Conservation (phyloP, 306 rosid species). For the Alnus rubra region DNA sequence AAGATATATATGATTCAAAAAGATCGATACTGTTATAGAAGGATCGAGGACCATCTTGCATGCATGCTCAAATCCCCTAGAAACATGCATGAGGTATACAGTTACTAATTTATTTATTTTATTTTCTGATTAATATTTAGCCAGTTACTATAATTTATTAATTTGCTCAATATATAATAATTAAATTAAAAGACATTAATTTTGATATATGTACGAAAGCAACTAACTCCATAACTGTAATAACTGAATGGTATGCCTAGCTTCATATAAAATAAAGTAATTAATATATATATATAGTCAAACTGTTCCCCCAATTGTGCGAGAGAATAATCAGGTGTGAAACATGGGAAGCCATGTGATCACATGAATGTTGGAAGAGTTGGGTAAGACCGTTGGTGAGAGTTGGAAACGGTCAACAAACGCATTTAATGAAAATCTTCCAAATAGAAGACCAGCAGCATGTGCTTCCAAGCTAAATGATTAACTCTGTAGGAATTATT, state of each 20-base stretch:
- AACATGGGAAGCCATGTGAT: slow-evolving; percentile 73
- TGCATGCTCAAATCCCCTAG: background rate
- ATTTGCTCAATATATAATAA: no score
- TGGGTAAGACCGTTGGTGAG: slow-evolving; percentile 38
- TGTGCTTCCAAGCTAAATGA: slow-evolving; percentile 31
- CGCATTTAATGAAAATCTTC: slow-evolving; percentile 31
- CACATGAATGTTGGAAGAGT: slow-evolving; percentile 67
- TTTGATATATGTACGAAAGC: slow-evolving; percentile 25
- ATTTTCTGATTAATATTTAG: background rate
- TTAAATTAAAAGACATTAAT: no score
- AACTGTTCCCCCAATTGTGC: slow-evolving; percentile 27
- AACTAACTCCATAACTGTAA: slow-evolving; percentile 74
- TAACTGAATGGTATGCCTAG: slow-evolving; percentile 54
- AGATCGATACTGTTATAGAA: slow-evolving; percentile 26
- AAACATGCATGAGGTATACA: no score
- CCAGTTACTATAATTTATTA: no score
- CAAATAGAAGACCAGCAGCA: slow-evolving; percentile 42
- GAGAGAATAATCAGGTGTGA: slow-evolving; percentile 45
- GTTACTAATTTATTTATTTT: background rate
- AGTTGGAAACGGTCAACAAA: slow-evolving; percentile 41
- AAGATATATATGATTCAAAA: background rate
- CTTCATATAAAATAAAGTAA: slow-evolving; percentile 4
- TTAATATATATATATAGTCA: slow-evolving; percentile 30
- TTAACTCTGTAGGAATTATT: background rate
- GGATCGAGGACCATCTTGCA: slow-evolving; percentile 8